These are phyloP conservation scores for Clonostachys rosea DNA, from an alignment of 2,329 filamentous ascomycete species.

Conservation along the genomic window DNA sequence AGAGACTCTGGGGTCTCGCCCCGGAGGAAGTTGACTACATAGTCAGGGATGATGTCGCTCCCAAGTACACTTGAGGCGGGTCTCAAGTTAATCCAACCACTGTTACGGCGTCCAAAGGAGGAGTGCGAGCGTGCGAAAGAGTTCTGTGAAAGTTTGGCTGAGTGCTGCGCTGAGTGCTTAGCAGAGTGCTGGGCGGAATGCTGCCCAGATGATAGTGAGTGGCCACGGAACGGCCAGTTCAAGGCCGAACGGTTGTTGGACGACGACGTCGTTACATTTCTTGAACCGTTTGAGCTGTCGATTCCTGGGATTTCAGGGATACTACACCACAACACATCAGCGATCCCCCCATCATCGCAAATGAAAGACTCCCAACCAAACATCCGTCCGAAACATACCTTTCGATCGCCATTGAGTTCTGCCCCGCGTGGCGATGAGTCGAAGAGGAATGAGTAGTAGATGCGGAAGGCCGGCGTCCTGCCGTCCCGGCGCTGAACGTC, in stretches of 20 bases:
- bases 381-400: not conserved
- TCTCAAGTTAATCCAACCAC: slow-evolving; percentile 15
- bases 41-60: slow-evolving; percentile 46
- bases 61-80: slow-evolving; percentile 25
- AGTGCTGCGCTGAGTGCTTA: not conserved
- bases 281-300: not conserved
- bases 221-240: slow-evolving; percentile 3
- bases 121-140: not conserved
- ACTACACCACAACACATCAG: not conserved
- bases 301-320: slow-evolving; percentile 3
- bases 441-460: too few relatives aligned
- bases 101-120: not conserved
- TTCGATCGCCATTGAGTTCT: slow-evolving; percentile 2
- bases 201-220: not conserved
- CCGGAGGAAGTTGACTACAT: slow-evolving; percentile 49
- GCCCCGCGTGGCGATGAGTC: not conserved
- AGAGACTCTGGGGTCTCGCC: slow-evolving; percentile 50
- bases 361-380: not conserved
- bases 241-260: slow-evolving; percentile 1
- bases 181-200: not conserved
- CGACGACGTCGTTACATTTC: slow-evolving; percentile 4
- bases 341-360: too few relatives aligned
- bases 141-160: not conserved
- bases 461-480: not conserved
- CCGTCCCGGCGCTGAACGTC: slow-evolving; percentile 1